Percentiles rank a stretch among this genome's conserved stretches.
phyloP scores from a whole-genome alignment of 257 asterid genomes.

The Asclepias syriaca region DNA sequence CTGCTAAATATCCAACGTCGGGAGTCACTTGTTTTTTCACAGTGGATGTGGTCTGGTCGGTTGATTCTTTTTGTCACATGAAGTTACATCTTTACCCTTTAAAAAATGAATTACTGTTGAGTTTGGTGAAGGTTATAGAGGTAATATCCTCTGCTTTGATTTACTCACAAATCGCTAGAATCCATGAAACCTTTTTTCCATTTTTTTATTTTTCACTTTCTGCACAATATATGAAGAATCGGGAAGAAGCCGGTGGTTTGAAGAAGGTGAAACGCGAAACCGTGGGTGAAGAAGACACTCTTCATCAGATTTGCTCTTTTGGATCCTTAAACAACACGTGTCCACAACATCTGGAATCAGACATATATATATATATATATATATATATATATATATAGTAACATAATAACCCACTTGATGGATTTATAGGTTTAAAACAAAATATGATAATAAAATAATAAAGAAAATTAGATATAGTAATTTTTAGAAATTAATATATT shows the following conservation, averaged over 20 bases:
- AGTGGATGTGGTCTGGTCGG: background rate
- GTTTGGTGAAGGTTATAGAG: too few relatives aligned
- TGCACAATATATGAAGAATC: background rate
- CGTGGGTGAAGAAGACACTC: constrained; percentile 13
- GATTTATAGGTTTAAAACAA: too few relatives aligned
- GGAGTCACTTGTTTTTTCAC: constrained; percentile 19
- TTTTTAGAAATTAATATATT: too few relatives aligned
- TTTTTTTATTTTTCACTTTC: background rate
- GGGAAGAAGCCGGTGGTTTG: constrained; percentile 22
- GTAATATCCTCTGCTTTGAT: too few relatives aligned
- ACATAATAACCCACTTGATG: too few relatives aligned
- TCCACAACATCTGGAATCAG: background rate
- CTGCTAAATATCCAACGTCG: constrained; percentile 22
- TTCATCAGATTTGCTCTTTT: background rate
- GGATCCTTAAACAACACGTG: background rate
- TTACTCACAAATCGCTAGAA: too few relatives aligned
- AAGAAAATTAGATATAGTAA: too few relatives aligned
- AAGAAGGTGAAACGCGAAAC: constrained; percentile 11
- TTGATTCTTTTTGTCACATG: background rate
- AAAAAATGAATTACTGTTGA: too few relatives aligned
- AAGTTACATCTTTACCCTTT: background rate
- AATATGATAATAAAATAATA: too few relatives aligned
- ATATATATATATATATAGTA: too few relatives aligned
- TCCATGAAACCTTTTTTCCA: background rate
- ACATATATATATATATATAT: too few relatives aligned